Evolutionary conservation across 164 flowering plant genomes (phyloP), one percentile per base, ranked within the genome.

Genomic region (Chimonanthus salicifolius): DNA sequence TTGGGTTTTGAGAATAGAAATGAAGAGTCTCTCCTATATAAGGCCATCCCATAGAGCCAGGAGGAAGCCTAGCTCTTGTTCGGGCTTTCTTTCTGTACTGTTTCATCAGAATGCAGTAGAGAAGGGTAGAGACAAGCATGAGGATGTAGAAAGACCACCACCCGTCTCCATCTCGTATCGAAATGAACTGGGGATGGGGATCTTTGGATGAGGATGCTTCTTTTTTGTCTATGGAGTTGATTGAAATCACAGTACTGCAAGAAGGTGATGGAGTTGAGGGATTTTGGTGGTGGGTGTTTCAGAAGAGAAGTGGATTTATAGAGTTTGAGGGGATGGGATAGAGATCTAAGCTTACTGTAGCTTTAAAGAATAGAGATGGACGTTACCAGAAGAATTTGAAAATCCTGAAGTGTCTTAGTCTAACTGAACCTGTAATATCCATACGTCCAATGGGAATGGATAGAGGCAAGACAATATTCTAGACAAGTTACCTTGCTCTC

Each of bases 21-120:
- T 88, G 89, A 62, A 85, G 84, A 54, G 96, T 92, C 68, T 91
- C 93, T 71, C 98, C 98, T 0, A 91, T 77, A 76, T 79, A 91
- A 71, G 96, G 98, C 90, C 89, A 89, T 0, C 98, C 98, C 90
- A 92, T 82, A 65, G 98, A 89, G 13, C 98, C 98, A 7, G 97
- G 94, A 4, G 98, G 97, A 49, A 90, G 88, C 85, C 84, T 86
- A 1, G 81, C 73, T 58, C 71, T 70, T 46, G n/a, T 16, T 69
- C 68, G 76, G 16, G 70, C n/a, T 43, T 66, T 73, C 46, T 68
- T 73, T 64, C 75, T 81, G 21, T 48, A 58, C 62, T 64, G 78
- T 71, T 68, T 79, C 47, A 79, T 4, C 43, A 75, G 71, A 44
- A 80, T 45, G 62, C 60, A 81, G 21, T 76, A 80, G 67, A 84